Conservation (phyloP, 1,284 basidiomycete genomes). For the Thelephora terrestris region DNA sequence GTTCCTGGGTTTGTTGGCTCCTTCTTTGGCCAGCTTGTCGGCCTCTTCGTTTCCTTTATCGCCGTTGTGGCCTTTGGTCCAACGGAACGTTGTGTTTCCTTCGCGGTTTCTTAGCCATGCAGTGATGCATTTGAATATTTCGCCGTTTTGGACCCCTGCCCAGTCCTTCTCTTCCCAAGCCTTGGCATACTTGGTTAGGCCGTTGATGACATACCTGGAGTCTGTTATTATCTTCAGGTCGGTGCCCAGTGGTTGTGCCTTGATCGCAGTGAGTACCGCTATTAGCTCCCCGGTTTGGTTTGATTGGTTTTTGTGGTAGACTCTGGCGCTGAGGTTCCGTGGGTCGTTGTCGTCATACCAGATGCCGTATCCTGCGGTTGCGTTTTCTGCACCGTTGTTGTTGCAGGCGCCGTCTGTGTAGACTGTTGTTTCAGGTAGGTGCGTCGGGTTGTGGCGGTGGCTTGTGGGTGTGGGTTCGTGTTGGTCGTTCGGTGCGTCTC, state of each 20-base stretch:
- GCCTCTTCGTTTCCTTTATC: conserved; percentile 11
- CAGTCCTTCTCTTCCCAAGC: conserved; percentile 11
- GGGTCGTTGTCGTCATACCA: background rate
- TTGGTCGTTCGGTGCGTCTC: background rate
- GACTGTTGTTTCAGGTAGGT: too few relatives aligned
- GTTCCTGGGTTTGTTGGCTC: conserved; percentile 2
- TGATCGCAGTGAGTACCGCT: background rate
- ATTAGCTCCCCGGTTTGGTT: background rate
- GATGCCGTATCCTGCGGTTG: background rate
- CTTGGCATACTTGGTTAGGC: conserved; percentile 6
- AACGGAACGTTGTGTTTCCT: conserved; percentile 9
- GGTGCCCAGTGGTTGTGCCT: background rate
- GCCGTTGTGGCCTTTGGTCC: conserved; percentile 12
- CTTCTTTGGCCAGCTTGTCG: conserved; percentile 8
- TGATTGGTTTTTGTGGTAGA: background rate
- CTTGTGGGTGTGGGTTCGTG: background rate
- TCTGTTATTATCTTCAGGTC: conserved; percentile 5
- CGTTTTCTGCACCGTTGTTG: background rate
- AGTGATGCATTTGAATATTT: background rate
- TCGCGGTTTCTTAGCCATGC: background rate
- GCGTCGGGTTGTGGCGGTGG: too few relatives aligned
- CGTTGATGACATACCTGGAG: conserved; percentile 9
- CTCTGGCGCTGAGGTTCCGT: background rate
- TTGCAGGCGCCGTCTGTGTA: background rate
- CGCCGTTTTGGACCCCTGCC: conserved; percentile 5